Conservation (phyloP, 176 grass and related monocot genomes). For the Avena insularis region DNA sequence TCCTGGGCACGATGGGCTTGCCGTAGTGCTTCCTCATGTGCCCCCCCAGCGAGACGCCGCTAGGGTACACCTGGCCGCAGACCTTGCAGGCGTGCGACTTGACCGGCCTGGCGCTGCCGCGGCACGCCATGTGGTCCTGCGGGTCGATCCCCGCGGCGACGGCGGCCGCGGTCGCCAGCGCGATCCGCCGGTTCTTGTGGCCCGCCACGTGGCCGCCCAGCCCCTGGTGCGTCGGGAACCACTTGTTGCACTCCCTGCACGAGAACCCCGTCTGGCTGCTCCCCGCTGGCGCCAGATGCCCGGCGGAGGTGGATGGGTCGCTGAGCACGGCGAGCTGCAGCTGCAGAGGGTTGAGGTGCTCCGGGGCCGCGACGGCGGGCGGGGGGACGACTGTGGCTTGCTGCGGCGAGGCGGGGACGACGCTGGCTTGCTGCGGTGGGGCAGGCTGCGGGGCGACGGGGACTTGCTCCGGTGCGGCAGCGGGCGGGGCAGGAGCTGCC, state of each 20-base stretch:
- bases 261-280: background rate
- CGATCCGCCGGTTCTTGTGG: constrained; percentile 43
- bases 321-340: background rate
- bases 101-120: background rate
- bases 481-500: background rate
- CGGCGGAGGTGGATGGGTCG: background rate
- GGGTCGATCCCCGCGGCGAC: background rate
- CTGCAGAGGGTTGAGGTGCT: background rate
- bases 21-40: constrained; percentile 55
- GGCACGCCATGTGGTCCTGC: background rate
- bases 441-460: background rate
- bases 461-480: background rate
- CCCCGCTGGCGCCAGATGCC: background rate
- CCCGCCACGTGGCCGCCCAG: constrained; percentile 51
- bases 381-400: background rate
- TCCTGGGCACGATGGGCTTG: constrained; percentile 26
- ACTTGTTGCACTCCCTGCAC: constrained; percentile 27
- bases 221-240: constrained; percentile 43
- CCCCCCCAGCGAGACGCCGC: constrained; percentile 45
- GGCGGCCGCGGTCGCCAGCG: background rate
- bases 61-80: constrained; percentile 14
- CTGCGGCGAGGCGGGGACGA: background rate
- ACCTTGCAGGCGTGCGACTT: background rate
- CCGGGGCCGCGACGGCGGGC: background rate
- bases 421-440: background rate